Evolutionary conservation across 495 filamentous ascomycete species (phyloP), one percentile per base, ranked within the genome.

Genomic region (Bacidia rubella): DNA sequence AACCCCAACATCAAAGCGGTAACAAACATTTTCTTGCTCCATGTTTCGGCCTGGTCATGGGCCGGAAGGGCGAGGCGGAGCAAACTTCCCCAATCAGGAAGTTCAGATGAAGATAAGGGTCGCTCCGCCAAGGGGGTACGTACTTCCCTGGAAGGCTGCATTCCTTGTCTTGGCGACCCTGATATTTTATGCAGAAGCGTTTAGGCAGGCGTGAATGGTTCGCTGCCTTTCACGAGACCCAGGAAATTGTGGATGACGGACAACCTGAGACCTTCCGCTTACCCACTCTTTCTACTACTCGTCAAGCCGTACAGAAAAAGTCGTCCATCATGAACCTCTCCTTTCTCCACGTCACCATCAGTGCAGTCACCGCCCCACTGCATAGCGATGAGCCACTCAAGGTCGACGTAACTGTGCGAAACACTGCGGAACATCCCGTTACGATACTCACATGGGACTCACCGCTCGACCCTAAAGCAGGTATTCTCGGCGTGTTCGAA

Each of bases 371-470:
- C 5, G 5, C 21, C 21, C 10, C 42, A 45, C 17, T 23, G 7
- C 29, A 35, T 7, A 5, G 7, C n/a, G 21, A 45, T 19, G 45
- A 9, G 40, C 49, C 0, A 57, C 46, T 70, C 35, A 60, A 48
- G 0, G 46, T 67, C 11, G 17, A 45, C 21, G n/a, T 66, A 3
- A 65, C 66, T 1, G 61, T 78, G n/a, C 64, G 64, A 42, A 79
- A 77, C 53, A 60, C 62, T 1, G 60, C 64, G 25, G 43, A 57
- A 0, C 32, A 59, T 9, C 64, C 74, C 24, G 60, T 76, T 12
- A 77, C 74, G 1, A 41, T 79, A 17, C 63, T 78, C 11, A 63
- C 57, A 35, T 78, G 71, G 71, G 61, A 67, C 45, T 70, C 70
- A 3, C 75, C 75, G 4, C 57, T 78, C 9, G 76, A 78, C 53